Base-by-base conservation (phyloP, 805 yeast genomes). In the Zygosaccharomyces siamensis region DNA sequence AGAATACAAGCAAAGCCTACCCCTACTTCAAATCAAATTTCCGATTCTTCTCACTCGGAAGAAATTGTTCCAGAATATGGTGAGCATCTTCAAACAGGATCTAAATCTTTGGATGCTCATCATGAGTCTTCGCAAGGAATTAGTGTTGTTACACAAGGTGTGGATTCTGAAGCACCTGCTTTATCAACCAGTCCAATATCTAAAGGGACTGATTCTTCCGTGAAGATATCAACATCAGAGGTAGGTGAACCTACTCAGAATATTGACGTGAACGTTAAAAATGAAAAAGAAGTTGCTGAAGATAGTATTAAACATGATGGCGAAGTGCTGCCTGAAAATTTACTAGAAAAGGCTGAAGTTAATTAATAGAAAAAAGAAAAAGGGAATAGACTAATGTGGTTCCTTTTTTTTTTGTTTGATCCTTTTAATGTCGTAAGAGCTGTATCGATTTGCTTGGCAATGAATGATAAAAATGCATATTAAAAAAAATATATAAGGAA, bases 61-160 rank as follows among this genome's bases (percentile, higher is more conserved):
- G 45, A 27, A 23, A 31, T 36, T 18, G 24, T 45, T 16, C 53
- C 53, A 20, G 46, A 35, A 18, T 49, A 45, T 21, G 37, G 28
- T 20, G 43, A 33, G 14, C 36, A 50, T 32, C 32, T 47, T 16
- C 48, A 50, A 33, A 47, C 53, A 36, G 50, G 48, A 21, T 31
- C 39, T 12, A 27, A 36, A 21, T 12, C 26, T 21, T 27, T 33
- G 3, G 26, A 40, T 10, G 12, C 14, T 12, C 32, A 26, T 18
- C 35, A 16, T 12, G 11, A 14, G 12, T n/a, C 43, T 23, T 27
- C 36, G 2, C 10, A 14, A 7, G 7, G 18, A 4, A 32, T 5
- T 7, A n/a, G 18, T 23, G 24, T 4, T 23, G 24, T 23, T 23
- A 23, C 6, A 23, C 5, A 23, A 23, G 24, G 24, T 23, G 5